Conservation (phyloP, 192 early-diverging fungal species). For the Globomyces pollinis-pini region DNA sequence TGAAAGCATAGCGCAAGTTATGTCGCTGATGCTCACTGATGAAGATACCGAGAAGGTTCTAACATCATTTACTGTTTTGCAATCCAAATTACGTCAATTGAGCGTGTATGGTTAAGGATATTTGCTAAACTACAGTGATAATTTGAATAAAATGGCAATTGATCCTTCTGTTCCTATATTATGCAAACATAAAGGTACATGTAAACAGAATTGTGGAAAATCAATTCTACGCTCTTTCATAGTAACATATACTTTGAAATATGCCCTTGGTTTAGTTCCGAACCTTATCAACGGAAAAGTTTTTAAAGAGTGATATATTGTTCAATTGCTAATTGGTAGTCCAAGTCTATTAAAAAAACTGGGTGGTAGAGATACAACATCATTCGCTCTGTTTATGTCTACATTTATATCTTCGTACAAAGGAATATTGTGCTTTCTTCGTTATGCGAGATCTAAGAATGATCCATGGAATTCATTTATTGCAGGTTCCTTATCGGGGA, state of each 20-base stretch:
- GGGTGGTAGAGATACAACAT: slow-evolving; percentile 29
- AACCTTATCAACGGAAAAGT: slow-evolving; percentile 23
- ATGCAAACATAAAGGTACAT: slow-evolving; percentile 22
- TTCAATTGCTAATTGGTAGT: slow-evolving; percentile 18
- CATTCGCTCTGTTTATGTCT: slow-evolving; percentile 33
- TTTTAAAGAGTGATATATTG: slow-evolving; percentile 23
- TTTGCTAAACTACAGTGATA: too few relatives aligned
- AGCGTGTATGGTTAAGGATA: too few relatives aligned
- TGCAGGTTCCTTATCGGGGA: slow-evolving; percentile 24
- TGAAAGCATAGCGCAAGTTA: slow-evolving; percentile 13
- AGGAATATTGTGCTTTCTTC: slow-evolving; percentile 16
- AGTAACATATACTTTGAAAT: slow-evolving; percentile 17
- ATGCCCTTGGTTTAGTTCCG: slow-evolving; percentile 24
- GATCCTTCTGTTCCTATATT: slow-evolving; percentile 4
- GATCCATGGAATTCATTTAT: slow-evolving; percentile 26
- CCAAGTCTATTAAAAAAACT: slow-evolving; percentile 22
- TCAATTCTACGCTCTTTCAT: slow-evolving; percentile 6
- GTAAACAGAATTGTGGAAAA: not conserved
- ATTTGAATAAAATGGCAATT: too few relatives aligned
- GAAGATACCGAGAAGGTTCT: slow-evolving; percentile 28
- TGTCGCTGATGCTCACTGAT: slow-evolving; percentile 23
- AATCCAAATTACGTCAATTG: slow-evolving; percentile 18
- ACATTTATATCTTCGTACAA: slow-evolving; percentile 30
- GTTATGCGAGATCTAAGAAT: slow-evolving; percentile 5
- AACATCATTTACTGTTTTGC: slow-evolving; percentile 18